phyloP scores from a whole-genome alignment of 371 early-diverging fungal genomes.

The Mucor sp. region DNA sequence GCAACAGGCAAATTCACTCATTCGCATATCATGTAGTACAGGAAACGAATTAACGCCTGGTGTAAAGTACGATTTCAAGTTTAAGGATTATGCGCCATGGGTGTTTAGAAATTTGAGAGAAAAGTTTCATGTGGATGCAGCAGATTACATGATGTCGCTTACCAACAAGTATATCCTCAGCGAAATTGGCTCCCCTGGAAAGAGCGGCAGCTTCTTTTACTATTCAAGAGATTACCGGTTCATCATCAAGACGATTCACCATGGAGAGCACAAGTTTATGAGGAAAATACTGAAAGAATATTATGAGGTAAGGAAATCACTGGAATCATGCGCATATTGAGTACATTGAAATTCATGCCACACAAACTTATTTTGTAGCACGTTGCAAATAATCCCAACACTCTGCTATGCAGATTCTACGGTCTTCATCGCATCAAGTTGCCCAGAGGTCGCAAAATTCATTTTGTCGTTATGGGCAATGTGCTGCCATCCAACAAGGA shows the following conservation, averaged over 20 bases:
- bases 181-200: conserved; percentile 94
- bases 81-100: conserved; percentile 98
- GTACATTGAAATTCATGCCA: not conserved
- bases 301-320: conserved; percentile 55
- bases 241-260: conserved; percentile 97
- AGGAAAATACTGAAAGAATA: conserved; percentile 84
- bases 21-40: conserved; percentile 47
- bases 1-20: not conserved
- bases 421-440: conserved; percentile 96
- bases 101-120: conserved; percentile 92
- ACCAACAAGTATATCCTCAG: conserved; percentile 96
- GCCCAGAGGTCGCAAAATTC: conserved; percentile 89
- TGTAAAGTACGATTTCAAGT: conserved; percentile 96
- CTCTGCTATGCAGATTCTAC: conserved; percentile 90
- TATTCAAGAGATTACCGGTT: conserved; percentile 96
- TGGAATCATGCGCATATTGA: not conserved
- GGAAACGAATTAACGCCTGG: conserved; percentile 95
- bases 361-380: conserved; percentile 46
- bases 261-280: conserved; percentile 92
- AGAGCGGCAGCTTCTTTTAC: conserved; percentile 96
- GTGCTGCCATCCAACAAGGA: conserved; percentile 95
- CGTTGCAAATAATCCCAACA: conserved; percentile 89
- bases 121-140: conserved; percentile 87
- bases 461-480: conserved; percentile 99
- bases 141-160: conserved; percentile 94